Conservation (phyloP, 306 rosid genomes). For the Sechiopsis laciniata region DNA sequence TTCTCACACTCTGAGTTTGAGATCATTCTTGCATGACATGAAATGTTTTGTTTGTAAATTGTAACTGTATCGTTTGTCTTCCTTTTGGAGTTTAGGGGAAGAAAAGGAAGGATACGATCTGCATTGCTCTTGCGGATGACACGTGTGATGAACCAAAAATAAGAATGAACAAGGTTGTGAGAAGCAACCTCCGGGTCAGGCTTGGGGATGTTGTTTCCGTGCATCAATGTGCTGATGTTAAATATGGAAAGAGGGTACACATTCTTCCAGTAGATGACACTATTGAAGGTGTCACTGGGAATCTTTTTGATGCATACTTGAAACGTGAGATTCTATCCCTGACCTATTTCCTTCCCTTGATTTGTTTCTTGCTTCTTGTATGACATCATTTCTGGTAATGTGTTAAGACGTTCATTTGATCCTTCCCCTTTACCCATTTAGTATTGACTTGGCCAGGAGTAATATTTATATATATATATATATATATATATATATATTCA, state of each 20-base stretch:
- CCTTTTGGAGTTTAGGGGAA: constrained; percentile 25
- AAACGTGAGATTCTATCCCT: constrained; percentile 22
- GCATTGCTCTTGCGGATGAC: constrained; percentile 26
- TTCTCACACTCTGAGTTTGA: constrained; percentile 5
- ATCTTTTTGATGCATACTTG: constrained; percentile 29
- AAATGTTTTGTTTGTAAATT: neutral
- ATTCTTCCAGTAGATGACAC: constrained; percentile 33
- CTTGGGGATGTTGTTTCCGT: constrained; percentile 33
- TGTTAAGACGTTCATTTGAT: neutral
- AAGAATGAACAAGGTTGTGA: constrained; percentile 33
- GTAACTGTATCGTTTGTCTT: neutral
- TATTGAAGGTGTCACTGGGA: constrained; percentile 30
- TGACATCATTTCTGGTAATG: neutral
- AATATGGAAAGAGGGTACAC: constrained; percentile 28
- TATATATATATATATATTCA: neutral
- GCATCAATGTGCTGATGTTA: constrained; percentile 30
- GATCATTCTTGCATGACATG: neutral
- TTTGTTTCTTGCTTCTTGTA: neutral
- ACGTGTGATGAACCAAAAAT: constrained; percentile 29
- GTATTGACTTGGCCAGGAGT: neutral
- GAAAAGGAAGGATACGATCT: constrained; percentile 30
- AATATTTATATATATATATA: too few relatives aligned
- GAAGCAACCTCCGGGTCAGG: constrained; percentile 30
- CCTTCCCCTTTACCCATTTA: neutral
- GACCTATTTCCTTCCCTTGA: constrained; percentile 1